A percentile compares a stretch with the other conserved stretches of the same genome.
Conservation (phyloP, 345 rosid species). For the Atalantia buxifolia region DNA sequence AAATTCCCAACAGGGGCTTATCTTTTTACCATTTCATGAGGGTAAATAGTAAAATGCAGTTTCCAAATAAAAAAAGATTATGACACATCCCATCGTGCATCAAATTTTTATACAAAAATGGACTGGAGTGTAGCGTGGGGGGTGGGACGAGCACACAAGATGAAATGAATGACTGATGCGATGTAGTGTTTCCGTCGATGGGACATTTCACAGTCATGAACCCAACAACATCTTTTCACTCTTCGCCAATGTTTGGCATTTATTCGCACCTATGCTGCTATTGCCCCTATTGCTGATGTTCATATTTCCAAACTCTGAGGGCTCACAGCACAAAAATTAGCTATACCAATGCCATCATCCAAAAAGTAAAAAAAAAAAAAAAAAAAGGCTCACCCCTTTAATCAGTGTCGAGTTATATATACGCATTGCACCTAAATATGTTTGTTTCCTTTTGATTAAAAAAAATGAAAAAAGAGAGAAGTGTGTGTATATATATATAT, state of each 20-base stretch:
- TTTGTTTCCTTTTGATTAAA: too few species aligned
- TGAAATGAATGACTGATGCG: neutral
- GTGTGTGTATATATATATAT: too few species aligned
- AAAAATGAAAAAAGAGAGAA: too few species aligned
- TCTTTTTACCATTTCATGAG: too few species aligned
- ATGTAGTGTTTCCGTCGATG: neutral
- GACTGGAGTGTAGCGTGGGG: neutral
- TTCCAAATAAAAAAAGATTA: too few species aligned
- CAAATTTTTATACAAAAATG: neutral
- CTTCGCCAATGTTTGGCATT: slow-evolving; percentile 3
- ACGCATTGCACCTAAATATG: too few species aligned
- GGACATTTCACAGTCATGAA: neutral
- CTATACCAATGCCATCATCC: neutral
- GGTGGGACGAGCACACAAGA: neutral
- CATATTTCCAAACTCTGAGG: neutral
- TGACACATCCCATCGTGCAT: neutral
- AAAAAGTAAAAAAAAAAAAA: too few species aligned
- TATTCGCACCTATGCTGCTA: neutral
- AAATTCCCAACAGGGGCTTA: too few species aligned
- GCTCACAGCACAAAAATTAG: neutral
- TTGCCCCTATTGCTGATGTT: neutral
- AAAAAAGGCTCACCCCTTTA: too few species aligned
- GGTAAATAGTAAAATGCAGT: too few species aligned
- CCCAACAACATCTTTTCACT: neutral
- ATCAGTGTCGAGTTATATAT: neutral